These are phyloP conservation scores for Cicer judaicum DNA, from an alignment of 306 rosid species.

Conservation along the genomic window DNA sequence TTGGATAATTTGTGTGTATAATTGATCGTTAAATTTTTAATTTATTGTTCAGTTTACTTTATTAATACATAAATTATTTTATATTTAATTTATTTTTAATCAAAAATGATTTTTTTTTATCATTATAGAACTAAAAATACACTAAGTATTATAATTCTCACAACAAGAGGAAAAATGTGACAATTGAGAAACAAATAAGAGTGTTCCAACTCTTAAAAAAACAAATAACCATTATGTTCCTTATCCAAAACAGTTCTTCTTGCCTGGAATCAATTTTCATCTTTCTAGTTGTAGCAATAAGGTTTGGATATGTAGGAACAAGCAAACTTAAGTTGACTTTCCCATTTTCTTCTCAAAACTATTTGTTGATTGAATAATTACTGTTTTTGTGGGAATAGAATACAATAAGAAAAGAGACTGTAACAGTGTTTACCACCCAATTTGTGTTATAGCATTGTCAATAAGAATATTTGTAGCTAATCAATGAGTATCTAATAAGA, in stretches of 20 bases:
- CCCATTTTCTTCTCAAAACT: not conserved
- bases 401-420: not conserved
- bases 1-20: too few species aligned
- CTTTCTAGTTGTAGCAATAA: not conserved
- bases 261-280: conserved; percentile 30
- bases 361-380: conserved; percentile 23
- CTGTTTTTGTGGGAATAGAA: conserved; percentile 54
- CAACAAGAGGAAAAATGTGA: too few species aligned
- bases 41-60: too few species aligned
- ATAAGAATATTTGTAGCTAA: conserved; percentile 36
- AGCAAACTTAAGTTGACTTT: conserved; percentile 39
- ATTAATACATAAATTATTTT: too few species aligned
- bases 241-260: conserved; percentile 14
- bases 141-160: too few species aligned
- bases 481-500: not conserved
- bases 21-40: too few species aligned
- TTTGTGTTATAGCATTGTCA: conserved; percentile 42
- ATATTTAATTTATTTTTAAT: too few species aligned
- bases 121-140: too few species aligned
- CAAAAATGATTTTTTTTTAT: too few species aligned
- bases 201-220: not conserved
- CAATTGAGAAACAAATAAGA: too few species aligned
- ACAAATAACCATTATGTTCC: not conserved
- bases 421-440: conserved; percentile 39
- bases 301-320: conserved; percentile 24